phyloP scores from a whole-genome alignment of 306 rosid species.

The Cucumis cinereus region DNA sequence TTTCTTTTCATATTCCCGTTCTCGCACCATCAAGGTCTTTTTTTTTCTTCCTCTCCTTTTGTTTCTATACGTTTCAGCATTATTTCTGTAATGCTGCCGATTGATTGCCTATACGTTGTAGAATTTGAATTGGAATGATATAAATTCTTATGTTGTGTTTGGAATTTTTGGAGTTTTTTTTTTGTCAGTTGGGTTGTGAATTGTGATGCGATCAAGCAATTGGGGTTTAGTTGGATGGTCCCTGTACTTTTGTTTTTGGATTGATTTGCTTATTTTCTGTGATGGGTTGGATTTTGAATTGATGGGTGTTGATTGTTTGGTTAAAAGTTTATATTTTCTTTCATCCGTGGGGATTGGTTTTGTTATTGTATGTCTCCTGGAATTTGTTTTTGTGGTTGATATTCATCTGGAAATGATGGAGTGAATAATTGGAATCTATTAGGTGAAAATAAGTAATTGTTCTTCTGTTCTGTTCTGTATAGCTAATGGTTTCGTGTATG shows the following conservation, averaged over 20 bases:
- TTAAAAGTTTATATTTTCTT: background rate
- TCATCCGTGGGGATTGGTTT: background rate
- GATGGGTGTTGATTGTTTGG: background rate
- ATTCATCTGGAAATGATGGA: background rate
- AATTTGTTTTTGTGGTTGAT: background rate
- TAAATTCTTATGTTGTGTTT: background rate
- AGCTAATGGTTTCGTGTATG: background rate
- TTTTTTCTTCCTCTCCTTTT: background rate
- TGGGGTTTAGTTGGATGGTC: background rate
- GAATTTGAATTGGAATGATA: background rate
- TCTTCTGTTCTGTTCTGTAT: background rate
- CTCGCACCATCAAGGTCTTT: constrained; percentile 42
- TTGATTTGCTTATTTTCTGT: background rate
- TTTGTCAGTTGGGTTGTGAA: background rate
- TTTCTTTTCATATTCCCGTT: constrained; percentile 41
- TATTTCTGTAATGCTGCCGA: background rate
- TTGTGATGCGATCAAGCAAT: background rate
- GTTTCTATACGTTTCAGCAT: background rate
- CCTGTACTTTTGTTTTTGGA: background rate
- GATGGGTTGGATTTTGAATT: background rate
- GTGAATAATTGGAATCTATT: background rate
- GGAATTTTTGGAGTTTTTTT: background rate
- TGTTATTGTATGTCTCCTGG: background rate
- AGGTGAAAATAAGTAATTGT: background rate
- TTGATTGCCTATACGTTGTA: background rate